Percentiles rank a stretch among this genome's conserved stretches.
These are phyloP conservation scores for Colletotrichum destructivum DNA, from an alignment of 2,329 filamentous ascomycete species.

Conservation along the genomic window DNA sequence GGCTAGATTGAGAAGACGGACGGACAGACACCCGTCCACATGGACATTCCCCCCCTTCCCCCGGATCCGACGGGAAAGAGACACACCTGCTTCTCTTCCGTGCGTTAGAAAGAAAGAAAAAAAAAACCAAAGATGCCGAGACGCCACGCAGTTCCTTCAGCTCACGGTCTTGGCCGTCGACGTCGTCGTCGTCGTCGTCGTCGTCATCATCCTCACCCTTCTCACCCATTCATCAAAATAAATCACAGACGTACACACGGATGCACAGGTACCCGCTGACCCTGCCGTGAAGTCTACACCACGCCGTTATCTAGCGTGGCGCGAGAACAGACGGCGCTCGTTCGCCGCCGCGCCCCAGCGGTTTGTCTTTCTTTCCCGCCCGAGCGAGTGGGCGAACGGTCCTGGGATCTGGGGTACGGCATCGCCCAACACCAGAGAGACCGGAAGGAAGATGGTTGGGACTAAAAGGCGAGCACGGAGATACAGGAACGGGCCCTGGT, in stretches of 20 bases:
- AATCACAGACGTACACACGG: neutral
- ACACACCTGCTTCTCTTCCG: neutral
- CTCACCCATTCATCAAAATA: neutral
- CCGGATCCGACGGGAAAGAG: constrained; percentile 1
- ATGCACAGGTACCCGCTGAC: neutral
- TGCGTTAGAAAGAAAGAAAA: neutral
- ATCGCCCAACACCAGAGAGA: neutral
- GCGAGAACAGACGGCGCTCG: constrained; percentile 34
- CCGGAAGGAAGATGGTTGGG: neutral
- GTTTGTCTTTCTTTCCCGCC: neutral
- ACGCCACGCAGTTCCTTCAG: neutral
- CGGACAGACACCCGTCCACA: constrained; percentile 7
- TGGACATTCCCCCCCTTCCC: neutral
- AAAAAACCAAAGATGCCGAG: neutral
- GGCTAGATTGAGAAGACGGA: neutral
- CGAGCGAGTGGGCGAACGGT: constrained; percentile 6
- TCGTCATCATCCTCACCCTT: neutral
- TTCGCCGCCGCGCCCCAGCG: constrained; percentile 22
- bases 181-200: neutral
- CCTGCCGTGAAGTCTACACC: constrained; percentile 8
- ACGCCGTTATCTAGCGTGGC: constrained; percentile 22
- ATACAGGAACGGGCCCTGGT: constrained; percentile 15
- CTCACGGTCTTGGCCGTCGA: constrained; percentile 1
- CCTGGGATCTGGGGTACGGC: constrained; percentile 8
- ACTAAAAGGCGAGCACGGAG: neutral